Evolutionary conservation across 176 grass and related monocot genomes (phyloP).

Genomic region (Hsuehochloa calcarea): DNA sequence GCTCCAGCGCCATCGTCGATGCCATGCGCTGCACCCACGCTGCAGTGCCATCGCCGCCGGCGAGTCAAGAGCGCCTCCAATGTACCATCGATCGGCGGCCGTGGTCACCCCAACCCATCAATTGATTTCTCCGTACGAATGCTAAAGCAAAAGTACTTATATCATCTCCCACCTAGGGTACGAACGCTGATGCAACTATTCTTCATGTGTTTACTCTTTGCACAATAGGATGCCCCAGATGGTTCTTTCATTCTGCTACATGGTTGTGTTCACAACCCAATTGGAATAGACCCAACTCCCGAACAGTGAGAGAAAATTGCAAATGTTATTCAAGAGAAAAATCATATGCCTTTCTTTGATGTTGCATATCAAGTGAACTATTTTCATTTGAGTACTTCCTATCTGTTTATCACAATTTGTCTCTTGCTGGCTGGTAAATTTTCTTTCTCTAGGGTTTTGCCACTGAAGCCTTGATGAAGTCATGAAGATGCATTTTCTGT

Average conservation of each 20-base stretch:
- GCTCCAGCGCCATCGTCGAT: too few species aligned
- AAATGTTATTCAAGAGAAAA: slow-evolving; percentile 88
- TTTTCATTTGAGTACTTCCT: slow-evolving; percentile 6
- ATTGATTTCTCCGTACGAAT: too few species aligned
- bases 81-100: too few species aligned
- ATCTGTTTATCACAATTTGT: background rate
- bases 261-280: slow-evolving; percentile 95
- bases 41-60: too few species aligned
- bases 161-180: slow-evolving; percentile 97
- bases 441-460: slow-evolving; percentile 74
- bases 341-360: slow-evolving; percentile 93
- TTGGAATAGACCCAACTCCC: slow-evolving; percentile 90
- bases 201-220: slow-evolving; percentile 19
- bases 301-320: slow-evolving; percentile 85
- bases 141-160: slow-evolving; percentile 84
- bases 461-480: slow-evolving; percentile 93
- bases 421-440: slow-evolving; percentile 23
- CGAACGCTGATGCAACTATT: slow-evolving; percentile 23
- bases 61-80: too few species aligned
- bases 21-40: too few species aligned
- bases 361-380: slow-evolving; percentile 86
- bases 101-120: too few species aligned
- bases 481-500: slow-evolving; percentile 90
- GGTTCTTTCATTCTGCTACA: slow-evolving; percentile 94
- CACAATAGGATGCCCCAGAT: slow-evolving; percentile 81